A percentile compares a stretch with the other conserved stretches of the same genome.
Conservation (phyloP, 2,329 filamentous ascomycete species). For the Neocucurbitaria cava region DNA sequence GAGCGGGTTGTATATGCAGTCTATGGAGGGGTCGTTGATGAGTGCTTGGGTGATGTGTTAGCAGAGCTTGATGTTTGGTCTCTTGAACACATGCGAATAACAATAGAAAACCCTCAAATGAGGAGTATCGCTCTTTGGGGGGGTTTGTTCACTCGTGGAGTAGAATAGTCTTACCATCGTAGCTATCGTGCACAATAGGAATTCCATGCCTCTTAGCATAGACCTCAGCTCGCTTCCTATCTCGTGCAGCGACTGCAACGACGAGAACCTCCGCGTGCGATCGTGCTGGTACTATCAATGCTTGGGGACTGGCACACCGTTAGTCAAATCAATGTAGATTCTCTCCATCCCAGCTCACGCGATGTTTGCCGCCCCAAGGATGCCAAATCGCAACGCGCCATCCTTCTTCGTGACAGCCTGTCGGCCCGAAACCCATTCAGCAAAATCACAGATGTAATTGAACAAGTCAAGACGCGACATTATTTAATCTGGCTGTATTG, state of each 20-base stretch:
- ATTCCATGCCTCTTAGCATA: constrained; percentile 62
- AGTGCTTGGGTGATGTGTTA: constrained; percentile 35
- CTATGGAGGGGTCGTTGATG: constrained; percentile 46
- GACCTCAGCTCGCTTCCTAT: constrained; percentile 54
- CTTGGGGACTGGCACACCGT: constrained; percentile 41
- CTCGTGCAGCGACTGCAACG: constrained; percentile 61
- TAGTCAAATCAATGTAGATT: not conserved
- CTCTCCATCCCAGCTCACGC: constrained; percentile 25
- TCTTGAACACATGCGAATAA: too few species aligned
- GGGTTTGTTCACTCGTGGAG: too few species aligned
- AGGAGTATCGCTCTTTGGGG: too few species aligned
- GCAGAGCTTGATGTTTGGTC: not conserved
- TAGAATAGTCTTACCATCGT: constrained; percentile 52
- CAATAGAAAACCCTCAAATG: too few species aligned
- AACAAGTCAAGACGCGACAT: constrained; percentile 3
- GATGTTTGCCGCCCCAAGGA: constrained; percentile 47
- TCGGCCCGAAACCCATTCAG: constrained; percentile 12
- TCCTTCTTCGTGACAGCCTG: constrained; percentile 18
- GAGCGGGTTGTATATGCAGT: constrained; percentile 55
- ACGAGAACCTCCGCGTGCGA: constrained; percentile 63
- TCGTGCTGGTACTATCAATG: constrained; percentile 58
- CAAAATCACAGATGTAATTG: constrained; percentile 12
- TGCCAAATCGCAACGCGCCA: constrained; percentile 41
- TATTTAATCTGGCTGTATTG: not conserved
- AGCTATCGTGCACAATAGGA: constrained; percentile 57